Evolutionary conservation across 2,329 filamentous ascomycete genomes (phyloP), one percentile per base, ranked within the genome.

Genomic region (Ramularia endophylla): DNA sequence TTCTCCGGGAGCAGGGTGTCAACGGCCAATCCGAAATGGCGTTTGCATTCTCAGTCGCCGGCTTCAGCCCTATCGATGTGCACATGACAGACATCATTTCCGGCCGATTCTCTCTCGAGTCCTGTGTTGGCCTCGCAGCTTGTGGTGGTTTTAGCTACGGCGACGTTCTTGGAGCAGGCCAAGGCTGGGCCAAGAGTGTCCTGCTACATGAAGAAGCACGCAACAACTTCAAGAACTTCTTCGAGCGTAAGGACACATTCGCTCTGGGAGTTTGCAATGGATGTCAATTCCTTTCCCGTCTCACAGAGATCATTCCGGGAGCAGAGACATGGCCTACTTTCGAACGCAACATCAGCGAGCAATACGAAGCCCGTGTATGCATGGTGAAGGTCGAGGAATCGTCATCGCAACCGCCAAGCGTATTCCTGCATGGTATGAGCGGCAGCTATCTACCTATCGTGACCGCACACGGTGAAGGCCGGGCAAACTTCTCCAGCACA

Each of bases 21-120:
- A 97, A 98, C 67, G 87, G 89, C 30, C 80, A 95, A 57, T 82
- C 87, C n/a, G 92, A 98, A 65, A 94, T 98, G 87, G 92, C 92
- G 1, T 97, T 94, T 59, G 88, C 89, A 36, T 97, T 97, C 74
- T 81, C 84, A 51, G 81, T 81, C 27, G 90, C 92, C 31, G 90
- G 90, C 27, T 97, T 97, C 69, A 83, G 88, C 36, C 80, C 89
- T 11, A 78, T 97, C 34, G 90, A 98, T 59, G 83, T 97, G 1
- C 90, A 95, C 73, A 97, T 98, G 92, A 92, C 85, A 3, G 90
- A 97, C 56, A 74, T 84, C 36, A 81, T 97, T 41, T 80, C 87
- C 17, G 80, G 79, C 8, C 83, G 85, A 12, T 80, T 86, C 47
- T 88, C 86, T 0, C 80, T 98, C 7, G 75, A 81, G 29, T 82